Evolutionary conservation across 1,284 basidiomycete genomes (phyloP), one percentile per base, ranked within the genome.

Genomic region (Moesziomyces antarcticus): DNA sequence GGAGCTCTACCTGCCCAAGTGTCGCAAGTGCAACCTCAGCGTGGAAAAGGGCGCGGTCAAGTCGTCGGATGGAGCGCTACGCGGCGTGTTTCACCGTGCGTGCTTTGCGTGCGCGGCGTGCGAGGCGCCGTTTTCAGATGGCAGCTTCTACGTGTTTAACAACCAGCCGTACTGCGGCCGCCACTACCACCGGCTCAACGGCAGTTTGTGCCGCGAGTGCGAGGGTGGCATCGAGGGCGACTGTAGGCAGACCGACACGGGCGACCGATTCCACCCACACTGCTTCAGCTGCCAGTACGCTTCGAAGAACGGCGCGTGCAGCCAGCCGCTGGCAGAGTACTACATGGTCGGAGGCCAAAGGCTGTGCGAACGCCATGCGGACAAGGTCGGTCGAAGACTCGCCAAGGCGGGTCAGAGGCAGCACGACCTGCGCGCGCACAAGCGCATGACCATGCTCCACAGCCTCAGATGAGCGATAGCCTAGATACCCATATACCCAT

Each of bases 31-130:
- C 64, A 64, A 62, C 37, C 46, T 70, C 35, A 56, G 62, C 21
- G 73, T 79, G 13, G 73, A 76, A 30, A 57, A 56, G 35, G 65
- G 68, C 5, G 75, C 73, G n/a, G 78, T 79, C 56, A 78, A 78
- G 50, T 68, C 70, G 22, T 71, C 70, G 24, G 78, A 79, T 45
- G 78, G 78, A 18, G 78, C 78, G n/a, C 59, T 79, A 37, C 65
- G 56, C 13, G 78, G 78, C 3, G 63, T 76, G 2, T 78, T 76
- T 40, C 76, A 78, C 48, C 56, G 66, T 20, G 47, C 43, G 20
- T 79, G 78, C 65, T 76, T 79, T 57, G 68, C 63, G n/a, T 79
- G 78, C 42, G 77, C 75, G 27, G 61, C 68, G 5, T 79, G 77
- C 73, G 60, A 78, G 22, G 63, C 61, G 3, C 54, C 70, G 6